These are phyloP conservation scores for Sclerotinia subarctica DNA, from an alignment of 2,329 filamentous ascomycete genomes.

Conservation along the genomic window DNA sequence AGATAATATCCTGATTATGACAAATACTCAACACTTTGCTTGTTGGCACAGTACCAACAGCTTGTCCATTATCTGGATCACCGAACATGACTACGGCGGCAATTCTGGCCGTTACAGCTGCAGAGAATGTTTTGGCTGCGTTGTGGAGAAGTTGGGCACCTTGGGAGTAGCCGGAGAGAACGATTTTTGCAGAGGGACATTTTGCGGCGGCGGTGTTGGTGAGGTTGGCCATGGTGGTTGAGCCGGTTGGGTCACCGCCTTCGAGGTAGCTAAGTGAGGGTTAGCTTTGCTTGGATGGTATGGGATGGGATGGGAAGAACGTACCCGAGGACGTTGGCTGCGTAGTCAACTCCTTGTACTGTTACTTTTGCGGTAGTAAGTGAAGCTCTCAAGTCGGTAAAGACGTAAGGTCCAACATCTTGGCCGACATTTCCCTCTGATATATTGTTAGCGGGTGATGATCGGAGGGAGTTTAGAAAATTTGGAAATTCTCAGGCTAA, in stretches of 20 bases:
- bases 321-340: slow-evolving; percentile 36
- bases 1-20: slow-evolving; percentile 11
- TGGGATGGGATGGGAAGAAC: slow-evolving; percentile 21
- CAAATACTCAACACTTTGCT: slow-evolving; percentile 23
- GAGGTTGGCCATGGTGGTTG: slow-evolving; percentile 30
- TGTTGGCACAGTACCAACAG: not conserved
- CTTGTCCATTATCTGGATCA: slow-evolving; percentile 39
- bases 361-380: slow-evolving; percentile 29
- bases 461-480: not conserved
- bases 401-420: slow-evolving; percentile 37
- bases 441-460: not conserved
- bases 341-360: slow-evolving; percentile 37
- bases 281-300: not conserved
- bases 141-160: slow-evolving; percentile 46
- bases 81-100: slow-evolving; percentile 45
- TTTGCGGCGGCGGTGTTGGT: slow-evolving; percentile 37
- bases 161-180: slow-evolving; percentile 44
- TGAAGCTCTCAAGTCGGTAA: slow-evolving; percentile 30
- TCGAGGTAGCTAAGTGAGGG: not conserved
- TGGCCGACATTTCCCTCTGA: slow-evolving; percentile 44
- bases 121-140: slow-evolving; percentile 38
- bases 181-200: slow-evolving; percentile 42
- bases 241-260: slow-evolving; percentile 8
- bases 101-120: slow-evolving; percentile 36
- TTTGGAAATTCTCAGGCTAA: no score